phyloP scores from a whole-genome alignment of 805 yeast genomes.

The Candida tibetensis region DNA sequence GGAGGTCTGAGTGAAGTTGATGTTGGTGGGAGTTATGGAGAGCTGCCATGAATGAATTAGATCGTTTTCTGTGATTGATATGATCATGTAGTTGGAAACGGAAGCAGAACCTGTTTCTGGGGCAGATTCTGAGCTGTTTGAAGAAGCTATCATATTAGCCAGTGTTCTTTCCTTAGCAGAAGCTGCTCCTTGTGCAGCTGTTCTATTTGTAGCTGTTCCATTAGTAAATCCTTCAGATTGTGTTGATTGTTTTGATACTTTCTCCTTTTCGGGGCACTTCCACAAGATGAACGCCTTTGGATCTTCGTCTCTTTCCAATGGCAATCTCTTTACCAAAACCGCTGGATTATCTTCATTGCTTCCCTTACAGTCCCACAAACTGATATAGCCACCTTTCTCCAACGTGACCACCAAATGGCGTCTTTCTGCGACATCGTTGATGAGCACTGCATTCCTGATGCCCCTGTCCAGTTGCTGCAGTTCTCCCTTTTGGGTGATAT shows the following conservation, averaged over 20 bases:
- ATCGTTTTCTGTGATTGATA: constrained; percentile 47
- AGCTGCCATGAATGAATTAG: constrained; percentile 44
- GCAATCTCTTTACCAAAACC: constrained; percentile 17
- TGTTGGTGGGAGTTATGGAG: constrained; percentile 7
- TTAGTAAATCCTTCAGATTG: no score
- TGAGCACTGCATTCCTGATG: constrained; percentile 31
- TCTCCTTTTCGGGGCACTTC: constrained; percentile 8
- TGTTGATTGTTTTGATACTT: no score
- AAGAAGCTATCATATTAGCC: no score
- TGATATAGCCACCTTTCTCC: constrained; percentile 38
- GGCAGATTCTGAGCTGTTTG: no score
- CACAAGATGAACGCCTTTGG: constrained; percentile 26
- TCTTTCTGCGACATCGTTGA: constrained; percentile 31
- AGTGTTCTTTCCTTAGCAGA: no score
- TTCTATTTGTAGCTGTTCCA: neutral
- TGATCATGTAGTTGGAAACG: constrained; percentile 34
- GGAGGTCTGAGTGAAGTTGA: constrained; percentile 23
- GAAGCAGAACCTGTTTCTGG: no score
- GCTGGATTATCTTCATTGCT: constrained; percentile 31
- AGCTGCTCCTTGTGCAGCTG: no score
- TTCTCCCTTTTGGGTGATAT: constrained; percentile 16
- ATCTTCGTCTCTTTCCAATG: constrained; percentile 11
- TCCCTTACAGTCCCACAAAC: constrained; percentile 61
- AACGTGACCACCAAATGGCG: constrained; percentile 31
- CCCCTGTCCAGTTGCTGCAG: constrained; percentile 13